These are phyloP conservation scores for Euphorbia peplus DNA, from an alignment of 345 rosid genomes.

Conservation along the genomic window DNA sequence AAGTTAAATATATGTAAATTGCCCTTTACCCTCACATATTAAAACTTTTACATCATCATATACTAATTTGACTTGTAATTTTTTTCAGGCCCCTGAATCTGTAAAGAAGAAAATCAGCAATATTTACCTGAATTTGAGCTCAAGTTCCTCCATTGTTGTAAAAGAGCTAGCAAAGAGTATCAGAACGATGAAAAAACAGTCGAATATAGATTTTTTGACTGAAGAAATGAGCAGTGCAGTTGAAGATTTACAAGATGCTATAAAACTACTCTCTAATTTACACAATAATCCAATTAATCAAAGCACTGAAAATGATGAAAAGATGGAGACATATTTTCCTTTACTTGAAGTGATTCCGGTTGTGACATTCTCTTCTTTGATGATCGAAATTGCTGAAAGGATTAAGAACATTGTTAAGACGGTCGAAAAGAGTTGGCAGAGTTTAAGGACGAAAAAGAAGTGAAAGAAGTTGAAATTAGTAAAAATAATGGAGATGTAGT, in stretches of 20 bases:
- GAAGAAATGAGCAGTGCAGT: constrained; percentile 37
- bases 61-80: neutral
- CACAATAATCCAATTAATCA: constrained; percentile 7
- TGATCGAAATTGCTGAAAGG: constrained; percentile 37
- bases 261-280: constrained; percentile 24
- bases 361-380: constrained; percentile 33
- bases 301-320: constrained; percentile 6
- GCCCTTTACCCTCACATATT: too few relatives aligned
- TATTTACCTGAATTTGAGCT: constrained; percentile 34
- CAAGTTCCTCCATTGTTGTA: constrained; percentile 31
- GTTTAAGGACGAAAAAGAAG: constrained; percentile 27
- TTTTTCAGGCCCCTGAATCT: constrained; percentile 31
- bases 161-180: constrained; percentile 33
- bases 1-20: too few relatives aligned
- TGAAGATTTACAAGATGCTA: constrained; percentile 32
- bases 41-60: neutral
- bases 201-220: constrained; percentile 21
- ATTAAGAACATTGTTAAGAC: constrained; percentile 28
- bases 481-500: neutral
- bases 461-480: constrained; percentile 5
- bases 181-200: constrained; percentile 35
- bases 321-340: constrained; percentile 9
- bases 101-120: constrained; percentile 36
- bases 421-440: constrained; percentile 29
- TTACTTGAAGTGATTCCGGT: constrained; percentile 34